phyloP scores from a whole-genome alignment of 805 yeast species.

The Candida morakotiae region DNA sequence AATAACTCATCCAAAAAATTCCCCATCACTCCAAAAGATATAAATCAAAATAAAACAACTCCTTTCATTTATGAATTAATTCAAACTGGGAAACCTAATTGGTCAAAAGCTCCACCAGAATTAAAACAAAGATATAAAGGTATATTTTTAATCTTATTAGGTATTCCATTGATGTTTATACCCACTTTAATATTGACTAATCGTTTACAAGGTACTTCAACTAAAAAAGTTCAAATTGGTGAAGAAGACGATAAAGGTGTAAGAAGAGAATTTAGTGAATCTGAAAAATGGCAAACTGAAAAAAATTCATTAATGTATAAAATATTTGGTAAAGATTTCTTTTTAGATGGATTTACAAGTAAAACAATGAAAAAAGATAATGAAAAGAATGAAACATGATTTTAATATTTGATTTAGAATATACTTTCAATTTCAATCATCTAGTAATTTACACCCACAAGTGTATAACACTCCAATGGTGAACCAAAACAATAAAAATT shows the following conservation, averaged over 20 bases:
- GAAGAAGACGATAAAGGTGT: slow-evolving; percentile 30
- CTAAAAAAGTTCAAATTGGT: slow-evolving; percentile 38
- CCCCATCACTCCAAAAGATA: slow-evolving; percentile 2
- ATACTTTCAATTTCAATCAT: too few relatives aligned
- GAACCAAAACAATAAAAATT: too few relatives aligned
- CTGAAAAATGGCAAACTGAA: slow-evolving; percentile 31
- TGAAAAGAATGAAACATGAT: background rate
- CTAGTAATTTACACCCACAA: too few relatives aligned
- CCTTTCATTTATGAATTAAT: slow-evolving; percentile 34
- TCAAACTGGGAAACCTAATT: slow-evolving; percentile 38
- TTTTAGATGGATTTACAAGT: slow-evolving; percentile 41
- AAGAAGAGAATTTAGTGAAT: slow-evolving; percentile 33
- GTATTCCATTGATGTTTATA: slow-evolving; percentile 33
- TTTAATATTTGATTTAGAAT: too few relatives aligned
- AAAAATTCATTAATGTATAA: slow-evolving; percentile 32
- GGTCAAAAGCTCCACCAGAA: slow-evolving; percentile 41
- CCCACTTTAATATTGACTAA: slow-evolving; percentile 32
- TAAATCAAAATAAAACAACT: slow-evolving; percentile 13
- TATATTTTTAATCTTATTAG: slow-evolving; percentile 31
- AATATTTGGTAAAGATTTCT: slow-evolving; percentile 39
- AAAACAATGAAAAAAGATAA: slow-evolving; percentile 25
- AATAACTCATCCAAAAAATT: slow-evolving; percentile 1
- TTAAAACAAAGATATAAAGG: slow-evolving; percentile 35
- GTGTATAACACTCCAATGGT: too few relatives aligned
- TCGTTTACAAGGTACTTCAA: slow-evolving; percentile 36